These are phyloP conservation scores for Podospora comata DNA, from an alignment of 495 filamentous ascomycete genomes.

Conservation along the genomic window DNA sequence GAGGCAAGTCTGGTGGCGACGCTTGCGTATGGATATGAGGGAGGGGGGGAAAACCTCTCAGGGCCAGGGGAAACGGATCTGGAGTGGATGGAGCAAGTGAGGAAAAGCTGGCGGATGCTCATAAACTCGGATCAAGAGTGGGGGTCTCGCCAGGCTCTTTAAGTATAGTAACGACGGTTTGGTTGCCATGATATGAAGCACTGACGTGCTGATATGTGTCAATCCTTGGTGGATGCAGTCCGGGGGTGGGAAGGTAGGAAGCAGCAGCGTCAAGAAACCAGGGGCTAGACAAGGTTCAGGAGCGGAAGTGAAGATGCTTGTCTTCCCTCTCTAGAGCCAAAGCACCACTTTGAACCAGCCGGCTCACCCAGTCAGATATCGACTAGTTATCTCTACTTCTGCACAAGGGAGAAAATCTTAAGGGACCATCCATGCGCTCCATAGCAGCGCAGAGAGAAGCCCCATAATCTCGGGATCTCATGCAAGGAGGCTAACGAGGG, in stretches of 20 bases:
- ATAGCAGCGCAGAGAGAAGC: conserved; percentile 20
- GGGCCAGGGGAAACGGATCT: background rate
- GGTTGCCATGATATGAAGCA: conserved; percentile 29
- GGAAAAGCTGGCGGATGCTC: conserved; percentile 22
- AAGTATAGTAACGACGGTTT: conserved; percentile 31
- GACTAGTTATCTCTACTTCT: conserved; percentile 34
- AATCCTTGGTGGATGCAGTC: conserved; percentile 26
- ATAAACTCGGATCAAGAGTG: conserved; percentile 17
- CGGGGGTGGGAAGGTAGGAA: conserved; percentile 17
- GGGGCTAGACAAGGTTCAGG: conserved; percentile 22
- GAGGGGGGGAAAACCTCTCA: conserved; percentile 3
- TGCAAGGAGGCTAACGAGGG: conserved; percentile 32
- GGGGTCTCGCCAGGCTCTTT: conserved; percentile 30
- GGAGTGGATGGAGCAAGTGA: conserved; percentile 15
- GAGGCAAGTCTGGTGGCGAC: conserved; percentile 8
- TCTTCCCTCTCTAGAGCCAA: conserved; percentile 15
- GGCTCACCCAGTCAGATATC: conserved; percentile 33
- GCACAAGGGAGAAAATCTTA: conserved; percentile 16
- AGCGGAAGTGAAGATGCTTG: conserved; percentile 26
- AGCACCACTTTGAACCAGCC: conserved; percentile 17
- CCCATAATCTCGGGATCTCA: conserved; percentile 36
- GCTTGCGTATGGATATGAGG: background rate
- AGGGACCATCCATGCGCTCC: conserved; percentile 24
- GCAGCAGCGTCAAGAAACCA: conserved; percentile 16
- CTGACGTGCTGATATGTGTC: conserved; percentile 33